Conservation (phyloP, 768 basidiomycete genomes). For the Tulasnella sp. region DNA sequence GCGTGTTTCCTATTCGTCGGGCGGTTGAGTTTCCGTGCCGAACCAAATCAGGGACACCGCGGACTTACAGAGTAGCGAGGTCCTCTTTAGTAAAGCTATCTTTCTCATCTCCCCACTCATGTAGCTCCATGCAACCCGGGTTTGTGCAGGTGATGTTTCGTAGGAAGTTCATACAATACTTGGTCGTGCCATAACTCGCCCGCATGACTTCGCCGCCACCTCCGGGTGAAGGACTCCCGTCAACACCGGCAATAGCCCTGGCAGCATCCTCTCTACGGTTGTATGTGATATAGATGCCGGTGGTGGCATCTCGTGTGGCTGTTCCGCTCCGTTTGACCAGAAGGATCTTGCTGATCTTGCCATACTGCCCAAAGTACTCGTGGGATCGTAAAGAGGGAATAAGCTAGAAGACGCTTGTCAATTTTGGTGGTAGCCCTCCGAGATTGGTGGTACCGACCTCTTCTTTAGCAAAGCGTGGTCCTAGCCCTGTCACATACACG, state of each 20-base stretch:
- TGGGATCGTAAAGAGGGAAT: constrained; percentile 88
- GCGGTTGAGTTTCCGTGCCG: neutral
- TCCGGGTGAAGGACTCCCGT: constrained; percentile 86
- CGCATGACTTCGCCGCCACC: constrained; percentile 86
- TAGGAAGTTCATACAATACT: constrained; percentile 95
- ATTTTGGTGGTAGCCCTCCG: neutral
- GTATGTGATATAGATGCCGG: constrained; percentile 97
- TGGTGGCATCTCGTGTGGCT: constrained; percentile 64
- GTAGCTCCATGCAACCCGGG: constrained; percentile 87
- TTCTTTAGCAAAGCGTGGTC: constrained; percentile 89
- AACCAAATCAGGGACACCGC: constrained; percentile 13
- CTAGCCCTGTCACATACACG: constrained; percentile 94
- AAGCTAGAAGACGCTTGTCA: constrained; percentile 46
- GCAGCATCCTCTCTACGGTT: constrained; percentile 92
- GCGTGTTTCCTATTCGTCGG: constrained; percentile 71
- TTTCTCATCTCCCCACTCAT: constrained; percentile 98
- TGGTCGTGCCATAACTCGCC: constrained; percentile 93
- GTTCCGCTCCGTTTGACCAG: constrained; percentile 83
- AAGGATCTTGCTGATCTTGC: constrained; percentile 93
- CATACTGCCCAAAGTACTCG: constrained; percentile 98
- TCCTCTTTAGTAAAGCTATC: constrained; percentile 98
- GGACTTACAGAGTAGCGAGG: constrained; percentile 76
- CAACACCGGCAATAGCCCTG: constrained; percentile 86
- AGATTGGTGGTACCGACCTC: constrained; percentile 58
- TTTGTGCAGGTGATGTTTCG: constrained; percentile 79